Conservation (phyloP, 768 basidiomycete species). For the Panaeolus papilionaceus region DNA sequence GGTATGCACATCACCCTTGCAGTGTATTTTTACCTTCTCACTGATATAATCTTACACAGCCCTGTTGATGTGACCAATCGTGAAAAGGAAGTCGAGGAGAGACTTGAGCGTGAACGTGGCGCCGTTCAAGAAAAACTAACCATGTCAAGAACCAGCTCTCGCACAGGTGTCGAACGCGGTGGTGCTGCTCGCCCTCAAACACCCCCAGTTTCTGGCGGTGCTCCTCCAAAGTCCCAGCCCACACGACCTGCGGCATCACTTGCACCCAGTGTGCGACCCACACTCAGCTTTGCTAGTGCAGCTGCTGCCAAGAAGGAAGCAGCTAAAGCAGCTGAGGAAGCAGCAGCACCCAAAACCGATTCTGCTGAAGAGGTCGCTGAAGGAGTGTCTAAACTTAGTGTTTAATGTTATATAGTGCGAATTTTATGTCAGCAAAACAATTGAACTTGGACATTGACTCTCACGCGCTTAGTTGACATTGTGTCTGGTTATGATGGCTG, state of each 20-base stretch:
- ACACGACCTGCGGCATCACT: constrained; percentile 35
- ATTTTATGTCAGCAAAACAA: constrained; percentile 13
- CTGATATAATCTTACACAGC: constrained; percentile 40
- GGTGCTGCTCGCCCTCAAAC: constrained; percentile 38
- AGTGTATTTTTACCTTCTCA: not conserved
- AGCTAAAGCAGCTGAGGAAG: constrained; percentile 26
- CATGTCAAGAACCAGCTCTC: constrained; percentile 60
- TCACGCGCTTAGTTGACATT: not conserved
- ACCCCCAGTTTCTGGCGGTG: constrained; percentile 32
- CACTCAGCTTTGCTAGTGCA: constrained; percentile 84
- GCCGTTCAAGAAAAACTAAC: constrained; percentile 56
- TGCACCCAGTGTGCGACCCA: constrained; percentile 66
- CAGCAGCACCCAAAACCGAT: constrained; percentile 13
- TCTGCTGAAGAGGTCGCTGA: not conserved
- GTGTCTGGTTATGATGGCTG: not conserved
- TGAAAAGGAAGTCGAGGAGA: constrained; percentile 78
- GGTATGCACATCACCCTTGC: constrained; percentile 46
- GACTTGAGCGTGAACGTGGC: constrained; percentile 72
- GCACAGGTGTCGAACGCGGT: constrained; percentile 55
- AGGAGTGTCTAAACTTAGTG: constrained; percentile 7
- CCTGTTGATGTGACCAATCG: constrained; percentile 84
- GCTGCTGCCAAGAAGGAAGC: constrained; percentile 57
- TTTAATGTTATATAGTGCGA: constrained; percentile 12
- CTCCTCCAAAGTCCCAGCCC: constrained; percentile 1
- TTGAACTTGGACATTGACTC: constrained; percentile 14